Conservation (phyloP, 2,329 filamentous ascomycete genomes). For the Microsporum ferrugineum region DNA sequence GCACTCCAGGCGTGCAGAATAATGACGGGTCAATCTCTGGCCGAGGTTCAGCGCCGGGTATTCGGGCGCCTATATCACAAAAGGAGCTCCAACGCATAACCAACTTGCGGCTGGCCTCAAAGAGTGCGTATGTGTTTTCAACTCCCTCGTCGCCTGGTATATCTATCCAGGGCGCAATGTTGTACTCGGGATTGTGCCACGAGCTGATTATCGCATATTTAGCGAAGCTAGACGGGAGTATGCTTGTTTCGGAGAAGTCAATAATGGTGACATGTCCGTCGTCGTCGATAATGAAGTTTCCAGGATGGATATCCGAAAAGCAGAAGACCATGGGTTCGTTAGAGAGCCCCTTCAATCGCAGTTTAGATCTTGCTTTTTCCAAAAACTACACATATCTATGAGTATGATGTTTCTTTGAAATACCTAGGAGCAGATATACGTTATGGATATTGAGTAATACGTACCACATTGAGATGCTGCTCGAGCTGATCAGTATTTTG, state of each 20-base stretch:
- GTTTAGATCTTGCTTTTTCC: slow-evolving; percentile 6
- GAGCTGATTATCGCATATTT: background rate
- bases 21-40: background rate
- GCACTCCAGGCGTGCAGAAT: background rate
- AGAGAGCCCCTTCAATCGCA: slow-evolving; percentile 8
- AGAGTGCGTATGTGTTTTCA: slow-evolving; percentile 2
- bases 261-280: slow-evolving; percentile 10
- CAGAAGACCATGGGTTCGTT: slow-evolving; percentile 18
- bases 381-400: slow-evolving; percentile 1
- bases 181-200: background rate
- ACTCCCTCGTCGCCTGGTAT: slow-evolving; percentile 5
- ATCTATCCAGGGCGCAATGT: slow-evolving; percentile 1
- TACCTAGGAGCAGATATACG: too few species aligned
- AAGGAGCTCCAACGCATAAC: background rate
- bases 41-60: background rate
- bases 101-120: background rate
- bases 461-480: too few species aligned
- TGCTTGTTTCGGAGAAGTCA: slow-evolving; percentile 14
- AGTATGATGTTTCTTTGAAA: too few species aligned
- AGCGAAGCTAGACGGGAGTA: slow-evolving; percentile 15
- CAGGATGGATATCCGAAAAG: slow-evolving; percentile 13
- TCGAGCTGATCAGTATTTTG: too few species aligned
- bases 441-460: too few species aligned
- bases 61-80: background rate
- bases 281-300: slow-evolving; percentile 15